These are phyloP conservation scores for Apiospora saccharicola DNA, from an alignment of 2,329 filamentous ascomycete genomes.

Conservation along the genomic window DNA sequence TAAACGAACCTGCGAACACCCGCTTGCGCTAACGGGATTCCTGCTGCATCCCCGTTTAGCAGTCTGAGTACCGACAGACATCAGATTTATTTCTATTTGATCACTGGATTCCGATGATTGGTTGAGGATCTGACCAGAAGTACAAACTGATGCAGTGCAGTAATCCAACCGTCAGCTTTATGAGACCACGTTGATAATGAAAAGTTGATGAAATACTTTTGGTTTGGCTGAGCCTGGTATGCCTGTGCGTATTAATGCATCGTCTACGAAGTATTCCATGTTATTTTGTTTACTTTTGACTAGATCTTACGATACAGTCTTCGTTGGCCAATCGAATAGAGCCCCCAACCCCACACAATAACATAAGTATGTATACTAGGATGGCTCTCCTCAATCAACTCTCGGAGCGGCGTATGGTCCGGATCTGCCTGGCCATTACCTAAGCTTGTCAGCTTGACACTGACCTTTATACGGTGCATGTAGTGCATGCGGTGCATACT, in stretches of 20 bases:
- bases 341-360: background rate
- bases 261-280: no score
- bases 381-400: background rate
- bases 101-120: background rate
- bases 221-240: background rate
- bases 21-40: conserved; percentile 17
- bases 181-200: background rate
- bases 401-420: background rate
- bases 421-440: background rate
- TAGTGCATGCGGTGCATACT: background rate
- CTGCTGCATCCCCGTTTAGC: conserved; percentile 1
- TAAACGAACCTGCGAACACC: conserved; percentile 8
- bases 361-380: background rate
- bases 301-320: background rate
- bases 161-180: background rate
- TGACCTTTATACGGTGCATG: background rate
- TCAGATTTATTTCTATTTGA: background rate
- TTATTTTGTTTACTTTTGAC: background rate
- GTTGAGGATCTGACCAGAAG: background rate
- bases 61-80: background rate
- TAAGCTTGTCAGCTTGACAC: no score
- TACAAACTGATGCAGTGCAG: background rate
- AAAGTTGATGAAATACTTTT: background rate
- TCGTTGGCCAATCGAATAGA: background rate
- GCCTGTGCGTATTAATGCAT: background rate